Evolutionary conservation across 2,329 filamentous ascomycete genomes (phyloP).

Genomic region (Cladosporium phlei): DNA sequence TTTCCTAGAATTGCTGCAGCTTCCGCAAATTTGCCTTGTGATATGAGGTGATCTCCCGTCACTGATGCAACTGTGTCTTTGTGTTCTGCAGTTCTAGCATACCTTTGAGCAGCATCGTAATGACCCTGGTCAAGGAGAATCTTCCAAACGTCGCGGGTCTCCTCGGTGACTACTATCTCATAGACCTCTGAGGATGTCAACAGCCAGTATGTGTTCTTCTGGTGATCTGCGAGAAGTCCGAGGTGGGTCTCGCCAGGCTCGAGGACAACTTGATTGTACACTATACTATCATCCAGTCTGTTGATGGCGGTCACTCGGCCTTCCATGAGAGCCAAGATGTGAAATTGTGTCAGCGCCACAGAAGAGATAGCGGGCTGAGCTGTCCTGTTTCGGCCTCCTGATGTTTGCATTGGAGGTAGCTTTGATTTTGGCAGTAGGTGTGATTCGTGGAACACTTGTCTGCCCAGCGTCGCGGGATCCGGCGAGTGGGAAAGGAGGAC

Average conservation of each 20-base stretch:
- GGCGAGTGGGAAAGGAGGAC: slow-evolving; percentile 58
- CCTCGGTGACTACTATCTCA: slow-evolving; percentile 84
- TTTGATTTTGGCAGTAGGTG: slow-evolving; percentile 71
- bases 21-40: slow-evolving; percentile 75
- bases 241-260: slow-evolving; percentile 73
- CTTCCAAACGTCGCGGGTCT: slow-evolving; percentile 90
- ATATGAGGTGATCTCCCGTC: slow-evolving; percentile 81
- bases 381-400: slow-evolving; percentile 59
- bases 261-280: slow-evolving; percentile 83
- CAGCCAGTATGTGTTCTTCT: slow-evolving; percentile 96
- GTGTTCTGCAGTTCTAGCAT: slow-evolving; percentile 73
- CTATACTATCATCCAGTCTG: slow-evolving; percentile 74
- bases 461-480: slow-evolving; percentile 60
- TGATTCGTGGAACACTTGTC: slow-evolving; percentile 70
- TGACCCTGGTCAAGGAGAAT: slow-evolving; percentile 83
- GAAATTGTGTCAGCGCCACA: slow-evolving; percentile 87
- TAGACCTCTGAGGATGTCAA: slow-evolving; percentile 89
- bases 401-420: slow-evolving; percentile 63
- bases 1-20: slow-evolving; percentile 88
- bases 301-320: slow-evolving; percentile 81
- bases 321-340: slow-evolving; percentile 78
- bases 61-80: slow-evolving; percentile 88
- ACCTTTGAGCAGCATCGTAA: slow-evolving; percentile 82
- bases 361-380: slow-evolving; percentile 70
- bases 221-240: slow-evolving; percentile 81